These are phyloP conservation scores for Hylodesmum podocarpum DNA, from an alignment of 306 rosid species.

Conservation along the genomic window DNA sequence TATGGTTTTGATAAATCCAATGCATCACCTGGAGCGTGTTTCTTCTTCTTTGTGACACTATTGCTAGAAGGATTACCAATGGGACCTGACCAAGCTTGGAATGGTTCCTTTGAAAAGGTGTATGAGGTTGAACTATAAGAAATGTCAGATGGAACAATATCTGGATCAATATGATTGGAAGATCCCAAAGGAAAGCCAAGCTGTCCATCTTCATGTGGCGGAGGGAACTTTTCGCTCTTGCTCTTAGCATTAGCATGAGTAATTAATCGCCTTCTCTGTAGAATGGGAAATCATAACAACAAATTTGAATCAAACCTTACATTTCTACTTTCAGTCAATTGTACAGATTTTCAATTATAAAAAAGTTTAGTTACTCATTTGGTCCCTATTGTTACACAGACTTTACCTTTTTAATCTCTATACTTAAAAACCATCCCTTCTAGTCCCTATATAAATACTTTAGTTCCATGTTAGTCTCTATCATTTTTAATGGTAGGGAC, in stretches of 20 bases:
- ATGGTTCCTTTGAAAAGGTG: constrained; percentile 58
- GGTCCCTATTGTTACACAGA: too few species aligned
- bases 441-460: too few species aligned
- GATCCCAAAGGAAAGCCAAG: constrained; percentile 79
- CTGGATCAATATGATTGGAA: constrained; percentile 81
- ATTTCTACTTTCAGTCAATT: not conserved
- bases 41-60: constrained; percentile 66
- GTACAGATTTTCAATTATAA: not conserved
- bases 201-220: constrained; percentile 89
- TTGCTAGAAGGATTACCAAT: constrained; percentile 52
- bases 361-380: too few species aligned
- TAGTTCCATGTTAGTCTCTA: too few species aligned
- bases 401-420: too few species aligned
- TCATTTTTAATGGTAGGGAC: too few species aligned
- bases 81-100: constrained; percentile 87
- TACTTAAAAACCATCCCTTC: too few species aligned
- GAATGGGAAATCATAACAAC: constrained; percentile 27
- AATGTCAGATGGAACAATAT: constrained; percentile 63
- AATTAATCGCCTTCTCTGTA: constrained; percentile 81
- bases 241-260: constrained; percentile 87
- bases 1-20: constrained; percentile 52
- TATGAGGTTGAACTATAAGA: constrained; percentile 72
- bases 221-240: constrained; percentile 96
- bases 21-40: constrained; percentile 50
- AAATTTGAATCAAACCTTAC: constrained; percentile 11